These are phyloP conservation scores for Globisporangium paroecandrum DNA, from an alignment of 352 stramenopile species.

Conservation along the genomic window DNA sequence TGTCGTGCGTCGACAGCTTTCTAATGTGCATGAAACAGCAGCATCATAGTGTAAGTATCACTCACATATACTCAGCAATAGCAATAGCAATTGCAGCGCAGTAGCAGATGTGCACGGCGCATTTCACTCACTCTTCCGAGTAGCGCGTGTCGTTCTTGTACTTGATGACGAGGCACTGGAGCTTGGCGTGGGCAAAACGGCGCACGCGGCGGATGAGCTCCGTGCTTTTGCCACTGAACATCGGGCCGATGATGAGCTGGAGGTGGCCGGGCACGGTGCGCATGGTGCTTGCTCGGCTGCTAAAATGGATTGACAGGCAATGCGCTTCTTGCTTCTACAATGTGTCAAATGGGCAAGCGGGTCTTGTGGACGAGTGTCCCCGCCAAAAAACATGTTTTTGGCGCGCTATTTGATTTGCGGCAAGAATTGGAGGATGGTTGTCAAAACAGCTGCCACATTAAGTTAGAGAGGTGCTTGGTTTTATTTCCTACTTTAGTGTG, in stretches of 20 bases:
- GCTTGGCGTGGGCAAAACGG: slow-evolving; percentile 75
- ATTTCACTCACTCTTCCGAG: slow-evolving; percentile 45
- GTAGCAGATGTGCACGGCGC: neutral
- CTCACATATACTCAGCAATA: neutral
- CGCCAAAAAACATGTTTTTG: slow-evolving; percentile 9
- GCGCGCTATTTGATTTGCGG: slow-evolving; percentile 6
- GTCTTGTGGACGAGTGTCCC: neutral
- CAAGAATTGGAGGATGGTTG: slow-evolving; percentile 1
- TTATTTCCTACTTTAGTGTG: neutral
- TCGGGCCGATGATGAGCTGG: slow-evolving; percentile 83
- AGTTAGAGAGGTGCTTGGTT: neutral
- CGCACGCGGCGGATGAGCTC: slow-evolving; percentile 83
- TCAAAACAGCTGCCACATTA: slow-evolving; percentile 1
- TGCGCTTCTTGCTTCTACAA: neutral
- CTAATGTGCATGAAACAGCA: slow-evolving; percentile 20
- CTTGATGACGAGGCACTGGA: slow-evolving; percentile 79
- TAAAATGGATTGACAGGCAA: neutral
- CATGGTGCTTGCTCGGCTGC: slow-evolving; percentile 5
- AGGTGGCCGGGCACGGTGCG: slow-evolving; percentile 47
- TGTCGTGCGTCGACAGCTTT: slow-evolving; percentile 76
- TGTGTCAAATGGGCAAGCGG: slow-evolving; percentile 13
- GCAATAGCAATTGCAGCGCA: neutral
- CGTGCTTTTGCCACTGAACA: slow-evolving; percentile 88
- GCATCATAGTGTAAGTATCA: neutral
- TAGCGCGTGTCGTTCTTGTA: slow-evolving; percentile 79